A percentile compares a stretch with the other conserved stretches of the same genome.
Evolutionary conservation across 306 rosid species (phyloP).

Genomic region (Quercus dentata): DNA sequence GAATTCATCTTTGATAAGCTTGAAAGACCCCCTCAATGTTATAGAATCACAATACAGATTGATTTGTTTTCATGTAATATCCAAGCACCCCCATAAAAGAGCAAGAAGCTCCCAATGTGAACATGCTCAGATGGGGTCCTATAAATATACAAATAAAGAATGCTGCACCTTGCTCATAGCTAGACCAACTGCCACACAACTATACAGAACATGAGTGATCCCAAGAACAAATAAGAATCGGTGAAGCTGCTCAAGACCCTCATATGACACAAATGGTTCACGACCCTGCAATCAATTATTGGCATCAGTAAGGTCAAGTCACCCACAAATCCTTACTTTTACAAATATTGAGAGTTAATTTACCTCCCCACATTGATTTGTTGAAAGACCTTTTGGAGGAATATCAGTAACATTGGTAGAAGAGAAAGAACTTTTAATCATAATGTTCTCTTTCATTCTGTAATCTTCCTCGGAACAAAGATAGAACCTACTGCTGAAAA

Average conservation of each 20-base stretch:
- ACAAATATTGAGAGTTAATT: constrained; percentile 7
- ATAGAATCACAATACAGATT: neutral
- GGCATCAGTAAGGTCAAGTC: constrained; percentile 4
- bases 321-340: neutral
- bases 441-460: constrained; percentile 19
- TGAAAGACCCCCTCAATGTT: neutral
- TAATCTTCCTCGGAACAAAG: constrained; percentile 67
- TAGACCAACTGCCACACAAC: constrained; percentile 88
- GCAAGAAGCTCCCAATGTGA: neutral
- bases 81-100: neutral
- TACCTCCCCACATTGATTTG: constrained; percentile 79
- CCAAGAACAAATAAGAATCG: constrained; percentile 94
- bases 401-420: constrained; percentile 36
- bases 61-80: neutral
- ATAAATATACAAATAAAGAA: too few species aligned
- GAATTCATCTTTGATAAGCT: neutral
- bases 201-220: constrained; percentile 88
- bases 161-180: constrained; percentile 80
- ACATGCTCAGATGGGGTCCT: neutral
- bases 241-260: constrained; percentile 95
- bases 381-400: constrained; percentile 31
- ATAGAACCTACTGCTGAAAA: constrained; percentile 66
- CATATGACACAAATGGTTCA: constrained; percentile 95
- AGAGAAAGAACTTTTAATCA: constrained; percentile 37
- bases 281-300: constrained; percentile 60